Conservation (phyloP, 2,329 filamentous ascomycete species). For the Neospermospora avenae region DNA sequence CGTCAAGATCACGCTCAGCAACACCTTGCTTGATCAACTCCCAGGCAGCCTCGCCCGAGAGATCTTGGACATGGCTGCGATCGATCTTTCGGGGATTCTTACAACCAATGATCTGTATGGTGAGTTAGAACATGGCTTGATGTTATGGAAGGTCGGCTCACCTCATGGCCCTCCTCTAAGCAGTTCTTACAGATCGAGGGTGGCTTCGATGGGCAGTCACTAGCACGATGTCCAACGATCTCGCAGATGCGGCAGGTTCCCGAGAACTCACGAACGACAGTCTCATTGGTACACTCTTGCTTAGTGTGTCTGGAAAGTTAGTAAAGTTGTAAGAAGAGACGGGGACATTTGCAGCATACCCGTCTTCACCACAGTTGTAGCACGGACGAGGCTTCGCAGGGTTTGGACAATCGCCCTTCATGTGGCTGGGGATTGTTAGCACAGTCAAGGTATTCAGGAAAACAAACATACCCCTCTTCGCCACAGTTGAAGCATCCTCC, state of each 20-base stretch:
- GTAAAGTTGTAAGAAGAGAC: not conserved
- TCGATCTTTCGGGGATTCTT: conserved; percentile 57
- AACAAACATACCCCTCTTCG: conserved; percentile 56
- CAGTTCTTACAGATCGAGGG: conserved; percentile 60
- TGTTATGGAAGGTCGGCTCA: conserved; percentile 16
- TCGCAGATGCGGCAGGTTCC: conserved; percentile 59
- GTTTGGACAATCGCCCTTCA: conserved; percentile 25
- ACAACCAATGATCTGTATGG: conserved; percentile 47
- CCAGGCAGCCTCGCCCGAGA: conserved; percentile 57
- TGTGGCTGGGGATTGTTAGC: conserved; percentile 18
- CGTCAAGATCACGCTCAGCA: conserved; percentile 55
- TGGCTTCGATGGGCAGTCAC: conserved; percentile 60
- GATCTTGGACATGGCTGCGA: conserved; percentile 46
- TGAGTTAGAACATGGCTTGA: not conserved
- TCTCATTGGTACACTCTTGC: conserved; percentile 56
- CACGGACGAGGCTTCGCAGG: conserved; percentile 25
- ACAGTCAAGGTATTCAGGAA: conserved; percentile 34
- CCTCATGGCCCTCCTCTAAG: conserved; percentile 55
- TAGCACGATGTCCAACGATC: conserved; percentile 51
- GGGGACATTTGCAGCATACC: conserved; percentile 38
- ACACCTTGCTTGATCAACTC: conserved; percentile 50
- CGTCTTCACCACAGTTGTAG: conserved; percentile 60
- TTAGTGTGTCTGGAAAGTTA: conserved; percentile 52
- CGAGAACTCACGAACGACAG: conserved; percentile 44
- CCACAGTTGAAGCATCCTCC: conserved; percentile 41